Percentiles rank a stretch among this genome's conserved stretches.
These are phyloP conservation scores for Salisapilia sapeloensis DNA, from an alignment of 352 stramenopile genomes.

Conservation along the genomic window DNA sequence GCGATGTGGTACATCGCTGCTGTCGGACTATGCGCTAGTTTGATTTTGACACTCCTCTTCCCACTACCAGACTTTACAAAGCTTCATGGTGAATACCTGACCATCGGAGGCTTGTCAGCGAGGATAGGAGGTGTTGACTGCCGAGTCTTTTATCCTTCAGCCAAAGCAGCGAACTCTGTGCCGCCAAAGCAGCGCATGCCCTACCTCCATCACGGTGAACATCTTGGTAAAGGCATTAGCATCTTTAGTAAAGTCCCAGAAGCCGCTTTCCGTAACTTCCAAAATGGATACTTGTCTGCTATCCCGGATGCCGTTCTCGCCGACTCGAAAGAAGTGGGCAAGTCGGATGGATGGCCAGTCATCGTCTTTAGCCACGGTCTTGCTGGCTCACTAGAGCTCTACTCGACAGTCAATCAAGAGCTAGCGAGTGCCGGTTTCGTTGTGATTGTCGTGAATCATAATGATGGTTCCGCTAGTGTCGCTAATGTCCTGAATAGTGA, in stretches of 20 bases:
- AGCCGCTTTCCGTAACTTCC: slow-evolving; percentile 35
- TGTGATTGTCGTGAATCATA: slow-evolving; percentile 40
- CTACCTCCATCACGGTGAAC: slow-evolving; percentile 33
- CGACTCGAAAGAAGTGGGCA: slow-evolving; percentile 1
- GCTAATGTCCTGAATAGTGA: slow-evolving; percentile 11
- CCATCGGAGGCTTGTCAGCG: slow-evolving; percentile 17
- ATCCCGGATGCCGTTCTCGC: slow-evolving; percentile 17
- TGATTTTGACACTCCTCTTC: slow-evolving; percentile 21
- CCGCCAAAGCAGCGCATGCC: slow-evolving; percentile 3
- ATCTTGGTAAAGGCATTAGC: slow-evolving; percentile 26
- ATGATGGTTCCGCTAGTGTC: slow-evolving; percentile 46
- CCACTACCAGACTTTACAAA: slow-evolving; percentile 29
- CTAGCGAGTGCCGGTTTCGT: slow-evolving; percentile 45
- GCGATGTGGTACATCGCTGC: background rate
- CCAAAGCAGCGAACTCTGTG: slow-evolving; percentile 1
- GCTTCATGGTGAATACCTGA: slow-evolving; percentile 17
- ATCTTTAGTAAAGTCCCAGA: slow-evolving; percentile 24
- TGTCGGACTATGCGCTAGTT: slow-evolving; percentile 1
- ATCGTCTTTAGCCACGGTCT: slow-evolving; percentile 51
- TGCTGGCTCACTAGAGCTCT: slow-evolving; percentile 35
- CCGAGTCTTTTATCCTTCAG: slow-evolving; percentile 47
- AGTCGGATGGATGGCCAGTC: slow-evolving; percentile 17
- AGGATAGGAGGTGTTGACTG: slow-evolving; percentile 34
- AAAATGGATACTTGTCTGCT: slow-evolving; percentile 24
- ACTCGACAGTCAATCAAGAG: slow-evolving; percentile 37